Base-by-base conservation (phyloP, 345 rosid species). In the Erysimum cheiranthoides region DNA sequence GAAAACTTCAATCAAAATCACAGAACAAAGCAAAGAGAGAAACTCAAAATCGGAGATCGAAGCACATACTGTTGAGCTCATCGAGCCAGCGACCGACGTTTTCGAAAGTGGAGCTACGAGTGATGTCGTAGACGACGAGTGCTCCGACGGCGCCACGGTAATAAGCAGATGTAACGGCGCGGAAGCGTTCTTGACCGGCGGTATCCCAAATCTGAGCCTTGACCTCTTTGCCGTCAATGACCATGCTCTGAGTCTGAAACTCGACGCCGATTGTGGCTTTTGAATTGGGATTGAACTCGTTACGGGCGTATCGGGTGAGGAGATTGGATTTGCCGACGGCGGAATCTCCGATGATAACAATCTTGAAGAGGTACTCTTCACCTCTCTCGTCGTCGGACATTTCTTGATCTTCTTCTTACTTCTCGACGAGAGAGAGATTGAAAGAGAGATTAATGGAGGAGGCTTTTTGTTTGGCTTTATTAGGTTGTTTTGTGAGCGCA, bases 201-300 rank as follows among this genome's bases (percentile, higher is more conserved):
- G 98, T 93, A 73, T 93, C 98, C 98, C 98, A 93, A 89, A 93
- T 90, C 95, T 93, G 97, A 53, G 97, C 98, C 40, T 93, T 90
- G 21, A 93, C 86, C n/a, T 93, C 95, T 63, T 90, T 91, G 17
- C 95, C 95, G n/a, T 89, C 92, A 70, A 93, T 88, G 52, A 88
- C 85, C 87, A 91, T 83, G 73, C 86, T 85, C 82, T 90, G 96
- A 38, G 98, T 90, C 86, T 93, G 98, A 59, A 93, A 93, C 85
- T 93, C 97, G 7, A 90, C 96, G n/a, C 96, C 98, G 34, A 93
- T 93, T 10, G 98, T 93, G 3, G 98, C 93, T 72, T 93, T 93
- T 4, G 97, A 93, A 80, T 93, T 89, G 3, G 87, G 88, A 54
- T 93, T 92, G 86, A 93, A 93, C 85, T 93, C 96, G 79, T 93